Evolutionary conservation across 345 rosid genomes (phyloP).

Genomic region (Clarkia xantiana): DNA sequence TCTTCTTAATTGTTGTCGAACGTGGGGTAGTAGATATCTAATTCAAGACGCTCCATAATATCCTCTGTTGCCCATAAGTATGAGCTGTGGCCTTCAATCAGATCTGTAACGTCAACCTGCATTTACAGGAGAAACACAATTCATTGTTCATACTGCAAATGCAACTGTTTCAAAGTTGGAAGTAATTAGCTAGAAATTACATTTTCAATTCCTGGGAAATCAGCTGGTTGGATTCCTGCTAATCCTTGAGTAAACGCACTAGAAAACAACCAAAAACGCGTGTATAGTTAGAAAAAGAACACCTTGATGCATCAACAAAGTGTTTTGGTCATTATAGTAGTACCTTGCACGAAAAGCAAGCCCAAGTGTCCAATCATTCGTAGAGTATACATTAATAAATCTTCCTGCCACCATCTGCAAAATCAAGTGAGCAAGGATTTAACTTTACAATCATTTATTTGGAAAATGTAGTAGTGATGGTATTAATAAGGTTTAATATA

Average conservation of each 20-base stretch:
- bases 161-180: background rate
- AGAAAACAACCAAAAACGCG: slow-evolving; percentile 11
- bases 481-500: background rate
- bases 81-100: slow-evolving; percentile 81
- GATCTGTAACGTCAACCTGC: slow-evolving; percentile 71
- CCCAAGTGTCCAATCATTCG: slow-evolving; percentile 90
- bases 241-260: slow-evolving; percentile 81
- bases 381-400: slow-evolving; percentile 84
- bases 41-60: slow-evolving; percentile 66
- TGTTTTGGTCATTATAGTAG: too few species aligned
- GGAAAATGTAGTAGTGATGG: too few species aligned
- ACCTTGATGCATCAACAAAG: too few species aligned
- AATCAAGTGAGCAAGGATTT: background rate
- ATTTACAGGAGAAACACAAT: background rate
- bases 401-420: slow-evolving; percentile 95
- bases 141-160: background rate
- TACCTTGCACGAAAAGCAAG: slow-evolving; percentile 95
- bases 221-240: slow-evolving; percentile 82
- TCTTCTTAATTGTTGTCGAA: slow-evolving; percentile 17
- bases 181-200: slow-evolving; percentile 21
- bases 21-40: slow-evolving; percentile 68
- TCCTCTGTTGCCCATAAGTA: slow-evolving; percentile 69
- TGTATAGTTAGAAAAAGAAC: background rate
- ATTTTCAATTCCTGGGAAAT: slow-evolving; percentile 72
- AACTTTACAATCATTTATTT: too few species aligned